Conservation (phyloP, 768 basidiomycete genomes). For the Lentinus brumalis region DNA sequence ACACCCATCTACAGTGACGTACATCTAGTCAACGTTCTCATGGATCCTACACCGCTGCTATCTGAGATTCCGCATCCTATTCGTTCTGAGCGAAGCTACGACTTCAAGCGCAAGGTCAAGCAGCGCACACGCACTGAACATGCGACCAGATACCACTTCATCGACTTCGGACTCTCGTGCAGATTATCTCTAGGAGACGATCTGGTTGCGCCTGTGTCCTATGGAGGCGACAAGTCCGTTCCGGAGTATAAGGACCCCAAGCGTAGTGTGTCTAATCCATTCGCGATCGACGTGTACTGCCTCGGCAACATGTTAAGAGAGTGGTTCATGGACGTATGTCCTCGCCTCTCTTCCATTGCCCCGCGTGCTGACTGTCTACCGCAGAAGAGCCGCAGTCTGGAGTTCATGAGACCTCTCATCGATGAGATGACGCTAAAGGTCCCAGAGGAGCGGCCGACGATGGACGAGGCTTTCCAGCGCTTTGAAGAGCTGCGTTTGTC, state of each 20-base stretch:
- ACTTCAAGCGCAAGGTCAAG: slow-evolving; percentile 21
- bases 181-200: slow-evolving; percentile 8
- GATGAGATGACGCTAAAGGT: slow-evolving; percentile 28
- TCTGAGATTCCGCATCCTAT: no score
- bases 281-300: slow-evolving; percentile 19
- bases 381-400: slow-evolving; percentile 17
- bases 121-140: slow-evolving; percentile 32
- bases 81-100: neutral
- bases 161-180: slow-evolving; percentile 19
- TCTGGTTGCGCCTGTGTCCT: neutral
- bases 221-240: slow-evolving; percentile 21
- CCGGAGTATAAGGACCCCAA: slow-evolving; percentile 36
- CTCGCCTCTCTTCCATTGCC: neutral
- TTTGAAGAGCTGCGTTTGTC: neutral
- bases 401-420: slow-evolving; percentile 30
- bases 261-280: neutral
- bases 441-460: slow-evolving; percentile 30
- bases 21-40: no score
- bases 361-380: neutral
- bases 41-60: no score
- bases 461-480: slow-evolving; percentile 2
- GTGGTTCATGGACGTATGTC: neutral
- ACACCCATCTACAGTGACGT: no score
- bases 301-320: slow-evolving; percentile 19
- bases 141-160: slow-evolving; percentile 31